Base-by-base conservation (phyloP, 1,139 yeast genomes). In the Komagataea norvegica region DNA sequence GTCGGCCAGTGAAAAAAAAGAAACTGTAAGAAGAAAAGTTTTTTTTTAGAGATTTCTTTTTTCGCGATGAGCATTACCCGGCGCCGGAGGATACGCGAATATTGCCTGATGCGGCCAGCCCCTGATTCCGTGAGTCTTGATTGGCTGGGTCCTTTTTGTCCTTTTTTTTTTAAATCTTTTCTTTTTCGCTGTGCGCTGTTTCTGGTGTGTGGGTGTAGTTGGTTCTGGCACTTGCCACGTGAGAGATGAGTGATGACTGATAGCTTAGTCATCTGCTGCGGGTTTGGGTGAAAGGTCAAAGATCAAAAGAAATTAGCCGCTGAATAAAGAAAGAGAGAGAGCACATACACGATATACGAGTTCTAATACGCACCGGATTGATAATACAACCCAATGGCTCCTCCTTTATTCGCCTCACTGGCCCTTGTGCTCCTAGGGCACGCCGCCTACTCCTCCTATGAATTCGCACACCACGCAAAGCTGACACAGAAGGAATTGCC, bases 391-490 rank as follows among this genome's bases (percentile, higher is more conserved):
- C 8, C 33, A n/a, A 29, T 14, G 31, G 31, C 31, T 14, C 7
- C 13, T 8, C 6, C 34, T n/a, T 6, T 31, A 2, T 11, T 40
- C 23, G 14, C 29, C 15, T 21, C 34, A 2, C 9, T 38, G 3
- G 40, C 31, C 21, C 13, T 35, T 1, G 3, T 36, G 10, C 18
- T 37, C 6, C 36, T 40, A 4, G n/a, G 15, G 3, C 45, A 42
- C 17, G 41, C 45, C 2, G 41, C 38, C 8, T 42, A 42, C 29
- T 42, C 45, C 5, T 42, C 45, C 5, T 38, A 42, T 23, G 45
- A 42, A 20, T 33, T 32, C 25, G 25, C 36, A 3, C 41, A 40
- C 16, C 21, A 29, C 31, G n/a, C 33, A 5, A 40, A 42, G 25
- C 19, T 27, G n/a, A 7, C 26, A 13, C 31, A n/a, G 16, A n/a